Evolutionary conservation across 768 basidiomycete species (phyloP).

Genomic region (Gyrodon lividus): DNA sequence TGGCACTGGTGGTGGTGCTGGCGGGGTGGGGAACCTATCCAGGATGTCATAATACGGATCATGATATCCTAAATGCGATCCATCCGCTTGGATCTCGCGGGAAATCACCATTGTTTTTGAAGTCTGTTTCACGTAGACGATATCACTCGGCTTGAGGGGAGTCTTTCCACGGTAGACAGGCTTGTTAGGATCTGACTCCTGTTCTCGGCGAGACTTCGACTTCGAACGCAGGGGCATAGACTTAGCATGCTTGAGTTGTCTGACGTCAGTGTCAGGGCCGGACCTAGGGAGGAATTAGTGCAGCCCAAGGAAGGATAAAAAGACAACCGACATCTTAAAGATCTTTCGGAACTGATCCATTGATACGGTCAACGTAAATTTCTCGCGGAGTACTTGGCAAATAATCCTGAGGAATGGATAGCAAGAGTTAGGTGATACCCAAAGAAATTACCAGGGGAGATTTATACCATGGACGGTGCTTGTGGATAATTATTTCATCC

Average conservation of each 20-base stretch:
- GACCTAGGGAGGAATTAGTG: conserved; percentile 1
- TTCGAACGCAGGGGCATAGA: conserved; percentile 12
- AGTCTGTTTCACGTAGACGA: conserved; percentile 6
- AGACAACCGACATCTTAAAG: conserved; percentile 8
- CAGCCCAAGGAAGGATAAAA: background rate
- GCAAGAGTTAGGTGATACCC: background rate
- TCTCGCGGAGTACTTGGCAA: background rate
- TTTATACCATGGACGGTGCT: background rate
- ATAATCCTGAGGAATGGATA: background rate
- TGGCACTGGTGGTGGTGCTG: conserved; percentile 4
- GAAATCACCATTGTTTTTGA: conserved; percentile 1
- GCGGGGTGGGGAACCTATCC: conserved; percentile 5
- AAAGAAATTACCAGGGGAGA: background rate
- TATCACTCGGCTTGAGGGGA: conserved; percentile 8
- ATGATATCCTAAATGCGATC: background rate
- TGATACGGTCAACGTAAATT: background rate
- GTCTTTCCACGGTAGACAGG: conserved; percentile 12
- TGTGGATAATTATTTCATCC: background rate
- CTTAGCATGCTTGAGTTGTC: conserved; percentile 9
- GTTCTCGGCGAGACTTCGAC: background rate
- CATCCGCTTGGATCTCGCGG: background rate
- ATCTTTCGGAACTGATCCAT: conserved; percentile 11
- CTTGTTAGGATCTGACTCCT: background rate
- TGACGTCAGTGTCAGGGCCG: background rate
- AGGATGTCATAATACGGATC: conserved; percentile 2